Percentiles rank a stretch among this genome's conserved stretches.
These are phyloP conservation scores for Sugiyamaella sp. DNA, from an alignment of 1,139 yeast genomes.

Conservation along the genomic window DNA sequence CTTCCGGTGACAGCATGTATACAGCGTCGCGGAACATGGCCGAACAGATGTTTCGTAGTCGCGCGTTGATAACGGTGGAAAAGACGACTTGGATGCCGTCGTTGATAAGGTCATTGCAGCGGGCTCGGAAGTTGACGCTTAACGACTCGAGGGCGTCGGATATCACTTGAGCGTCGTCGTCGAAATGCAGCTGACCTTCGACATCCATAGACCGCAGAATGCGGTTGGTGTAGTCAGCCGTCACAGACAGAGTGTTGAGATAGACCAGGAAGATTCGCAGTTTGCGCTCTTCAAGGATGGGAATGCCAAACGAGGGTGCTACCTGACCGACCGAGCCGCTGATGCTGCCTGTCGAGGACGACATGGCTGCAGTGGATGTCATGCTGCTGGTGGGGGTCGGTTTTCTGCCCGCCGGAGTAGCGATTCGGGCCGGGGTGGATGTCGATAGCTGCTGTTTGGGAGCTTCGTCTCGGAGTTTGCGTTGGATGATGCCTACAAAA, in stretches of 20 bases:
- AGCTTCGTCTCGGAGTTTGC: conserved; percentile 56
- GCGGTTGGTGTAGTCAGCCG: conserved; percentile 58
- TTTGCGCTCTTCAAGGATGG: conserved; percentile 45
- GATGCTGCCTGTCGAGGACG: neutral
- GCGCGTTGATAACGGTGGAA: conserved; percentile 58
- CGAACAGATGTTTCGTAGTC: conserved; percentile 51
- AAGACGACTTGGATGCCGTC: conserved; percentile 61
- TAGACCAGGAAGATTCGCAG: conserved; percentile 55
- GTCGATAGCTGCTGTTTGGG: conserved; percentile 33
- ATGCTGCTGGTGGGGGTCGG: conserved; percentile 4
- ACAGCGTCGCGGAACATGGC: conserved; percentile 59
- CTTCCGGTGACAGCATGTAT: conserved; percentile 46
- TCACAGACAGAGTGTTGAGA: conserved; percentile 63
- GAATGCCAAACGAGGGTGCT: conserved; percentile 16
- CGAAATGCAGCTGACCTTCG: conserved; percentile 56
- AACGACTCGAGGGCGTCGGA: conserved; percentile 46
- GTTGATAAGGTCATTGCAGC: conserved; percentile 52
- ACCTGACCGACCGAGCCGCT: neutral
- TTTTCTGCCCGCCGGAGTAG: conserved; percentile 25
- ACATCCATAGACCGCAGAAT: conserved; percentile 49
- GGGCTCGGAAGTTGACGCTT: conserved; percentile 42
- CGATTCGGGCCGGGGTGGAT: conserved; percentile 27
- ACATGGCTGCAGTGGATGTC: neutral
- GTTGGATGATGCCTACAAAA: conserved; percentile 51
- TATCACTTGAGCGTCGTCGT: conserved; percentile 53